Conservation (phyloP, 345 rosid species). For the Camelina hispida region DNA sequence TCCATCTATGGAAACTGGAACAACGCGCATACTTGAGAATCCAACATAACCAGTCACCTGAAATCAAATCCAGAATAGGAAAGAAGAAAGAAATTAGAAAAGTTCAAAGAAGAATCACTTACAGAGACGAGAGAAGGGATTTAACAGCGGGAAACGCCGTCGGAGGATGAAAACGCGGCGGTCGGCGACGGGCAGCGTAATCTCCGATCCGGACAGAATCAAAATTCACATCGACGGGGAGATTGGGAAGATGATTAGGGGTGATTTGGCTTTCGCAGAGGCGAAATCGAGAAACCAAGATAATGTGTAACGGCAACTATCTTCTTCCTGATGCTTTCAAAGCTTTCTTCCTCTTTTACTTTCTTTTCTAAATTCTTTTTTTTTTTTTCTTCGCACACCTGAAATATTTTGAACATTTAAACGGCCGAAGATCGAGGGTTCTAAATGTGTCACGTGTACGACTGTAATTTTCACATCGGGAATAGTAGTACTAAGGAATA, state of each 20-base stretch:
- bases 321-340: constrained; percentile 22
- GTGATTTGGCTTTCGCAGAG: neutral
- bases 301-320: constrained; percentile 41
- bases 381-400: constrained; percentile 10
- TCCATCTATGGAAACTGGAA: neutral
- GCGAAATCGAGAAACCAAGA: constrained; percentile 3
- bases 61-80: constrained; percentile 34
- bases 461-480: neutral
- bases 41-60: constrained; percentile 30
- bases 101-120: neutral
- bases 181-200: constrained; percentile 8
- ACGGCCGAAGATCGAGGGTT: constrained; percentile 32
- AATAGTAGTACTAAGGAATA: no score
- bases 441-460: constrained; percentile 37
- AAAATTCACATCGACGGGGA: constrained; percentile 19
- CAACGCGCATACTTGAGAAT: neutral
- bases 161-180: constrained; percentile 8
- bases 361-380: neutral
- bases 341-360: constrained; percentile 1
- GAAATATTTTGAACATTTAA: constrained; percentile 33
- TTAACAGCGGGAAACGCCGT: neutral
- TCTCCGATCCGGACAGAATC: neutral
- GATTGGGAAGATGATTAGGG: neutral
- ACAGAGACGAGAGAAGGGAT: constrained; percentile 16
- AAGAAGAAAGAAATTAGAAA: constrained; percentile 3